phyloP scores from a whole-genome alignment of 2,329 filamentous ascomycete genomes.

The Trichothecium roseum region DNA sequence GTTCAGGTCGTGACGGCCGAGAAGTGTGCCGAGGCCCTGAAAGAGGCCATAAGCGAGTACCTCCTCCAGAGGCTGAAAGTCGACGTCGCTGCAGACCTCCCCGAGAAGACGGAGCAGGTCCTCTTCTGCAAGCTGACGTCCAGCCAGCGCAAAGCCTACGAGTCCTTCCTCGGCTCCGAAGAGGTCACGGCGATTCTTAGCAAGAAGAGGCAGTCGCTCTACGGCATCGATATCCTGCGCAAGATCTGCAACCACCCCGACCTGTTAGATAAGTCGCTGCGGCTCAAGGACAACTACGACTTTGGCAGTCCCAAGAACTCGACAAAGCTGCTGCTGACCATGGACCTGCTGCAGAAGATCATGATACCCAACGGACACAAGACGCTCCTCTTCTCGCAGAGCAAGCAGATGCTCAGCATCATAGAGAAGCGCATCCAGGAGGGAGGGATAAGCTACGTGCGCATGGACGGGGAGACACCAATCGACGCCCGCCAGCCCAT shows the following conservation, averaged over 20 bases:
- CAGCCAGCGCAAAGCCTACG: slow-evolving; percentile 69
- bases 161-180: slow-evolving; percentile 68
- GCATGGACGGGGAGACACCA: slow-evolving; percentile 89
- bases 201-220: slow-evolving; percentile 68
- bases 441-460: slow-evolving; percentile 61
- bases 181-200: slow-evolving; percentile 78
- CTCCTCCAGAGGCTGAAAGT: slow-evolving; percentile 85
- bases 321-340: slow-evolving; percentile 92
- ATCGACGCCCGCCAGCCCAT: slow-evolving; percentile 82
- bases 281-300: slow-evolving; percentile 51
- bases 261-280: slow-evolving; percentile 54
- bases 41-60: slow-evolving; percentile 89
- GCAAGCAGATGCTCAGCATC: slow-evolving; percentile 91
- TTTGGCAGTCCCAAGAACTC: slow-evolving; percentile 75
- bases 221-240: slow-evolving; percentile 80
- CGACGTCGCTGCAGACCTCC: slow-evolving; percentile 86
- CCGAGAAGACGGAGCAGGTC: slow-evolving; percentile 92
- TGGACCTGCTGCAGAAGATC: slow-evolving; percentile 65
- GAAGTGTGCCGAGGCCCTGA: slow-evolving; percentile 86
- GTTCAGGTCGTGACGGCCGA: slow-evolving; percentile 89
- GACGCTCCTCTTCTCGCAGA: slow-evolving; percentile 84
- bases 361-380: slow-evolving; percentile 92
- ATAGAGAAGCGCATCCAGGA: slow-evolving; percentile 72
- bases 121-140: slow-evolving; percentile 85
- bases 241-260: slow-evolving; percentile 99